Evolutionary conservation across 164 flowering plant genomes (phyloP).

Genomic region (Warburgia ugandensis): DNA sequence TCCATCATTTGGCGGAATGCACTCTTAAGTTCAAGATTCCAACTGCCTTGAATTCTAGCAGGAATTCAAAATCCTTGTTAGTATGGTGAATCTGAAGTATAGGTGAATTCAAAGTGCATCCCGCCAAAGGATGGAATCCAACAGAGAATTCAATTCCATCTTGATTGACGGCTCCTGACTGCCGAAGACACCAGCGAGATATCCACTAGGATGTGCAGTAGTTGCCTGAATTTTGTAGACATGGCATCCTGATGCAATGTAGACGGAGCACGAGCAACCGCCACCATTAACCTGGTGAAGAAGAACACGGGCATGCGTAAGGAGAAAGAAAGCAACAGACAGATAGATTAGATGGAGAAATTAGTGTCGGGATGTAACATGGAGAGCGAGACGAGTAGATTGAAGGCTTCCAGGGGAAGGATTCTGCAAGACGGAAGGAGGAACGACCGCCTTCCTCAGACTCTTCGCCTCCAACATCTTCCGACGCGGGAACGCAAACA

Average conservation of each 20-base stretch:
- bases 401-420: conserved; percentile 14
- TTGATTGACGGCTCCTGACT: too few species aligned
- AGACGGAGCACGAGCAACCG: conserved; percentile 40
- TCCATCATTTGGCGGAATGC: too few species aligned
- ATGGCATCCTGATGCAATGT: conserved; percentile 63
- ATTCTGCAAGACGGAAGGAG: conserved; percentile 6
- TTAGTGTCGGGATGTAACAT: neutral
- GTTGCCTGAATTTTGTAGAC: conserved; percentile 53
- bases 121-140: too few species aligned
- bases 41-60: too few species aligned
- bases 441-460: conserved; percentile 10
- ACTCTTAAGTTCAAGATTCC: too few species aligned
- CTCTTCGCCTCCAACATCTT: conserved; percentile 10
- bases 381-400: conserved; percentile 15
- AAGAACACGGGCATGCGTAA: neutral
- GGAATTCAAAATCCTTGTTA: too few species aligned
- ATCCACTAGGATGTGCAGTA: too few species aligned
- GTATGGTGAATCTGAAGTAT: too few species aligned
- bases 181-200: too few species aligned
- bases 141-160: too few species aligned
- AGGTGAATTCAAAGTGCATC: too few species aligned
- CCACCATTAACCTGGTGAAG: conserved; percentile 35
- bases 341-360: neutral
- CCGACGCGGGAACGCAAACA: conserved; percentile 3
- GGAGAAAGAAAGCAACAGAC: neutral